phyloP scores from a whole-genome alignment of 1,284 basidiomycete genomes.

The Earliella scabrosa region DNA sequence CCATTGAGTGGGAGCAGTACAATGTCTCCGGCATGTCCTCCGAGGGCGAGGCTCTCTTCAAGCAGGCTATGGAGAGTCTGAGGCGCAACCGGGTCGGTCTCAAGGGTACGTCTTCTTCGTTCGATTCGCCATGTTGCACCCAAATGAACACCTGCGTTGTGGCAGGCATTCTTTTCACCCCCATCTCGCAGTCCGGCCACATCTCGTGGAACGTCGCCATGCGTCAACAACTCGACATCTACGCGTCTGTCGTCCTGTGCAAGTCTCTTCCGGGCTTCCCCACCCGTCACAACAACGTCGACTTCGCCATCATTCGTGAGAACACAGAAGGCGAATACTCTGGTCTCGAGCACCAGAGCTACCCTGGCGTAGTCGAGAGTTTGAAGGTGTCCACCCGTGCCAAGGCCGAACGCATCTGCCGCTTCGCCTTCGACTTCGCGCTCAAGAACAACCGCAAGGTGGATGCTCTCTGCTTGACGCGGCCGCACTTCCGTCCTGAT shows the following conservation, averaged over 20 bases:
- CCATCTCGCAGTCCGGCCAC: conserved; percentile 94
- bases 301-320: conserved; percentile 99
- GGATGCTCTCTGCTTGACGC: conserved; percentile 24
- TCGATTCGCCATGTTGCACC: background rate
- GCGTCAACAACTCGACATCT: conserved; percentile 99
- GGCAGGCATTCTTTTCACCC: conserved; percentile 96
- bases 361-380: conserved; percentile 98
- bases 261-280: conserved; percentile 98
- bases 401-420: conserved; percentile 96
- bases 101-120: conserved; percentile 73
- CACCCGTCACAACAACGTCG: conserved; percentile 95
- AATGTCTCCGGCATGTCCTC: conserved; percentile 97
- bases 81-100: conserved; percentile 98
- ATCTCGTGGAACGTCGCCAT: conserved; percentile 99
- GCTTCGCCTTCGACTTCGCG: conserved; percentile 99
- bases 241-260: conserved; percentile 98
- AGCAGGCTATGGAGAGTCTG: conserved; percentile 95
- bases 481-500: background rate
- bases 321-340: conserved; percentile 99
- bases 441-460: conserved; percentile 98
- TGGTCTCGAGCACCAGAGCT: conserved; percentile 97
- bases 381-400: conserved; percentile 96
- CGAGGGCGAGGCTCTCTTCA: conserved; percentile 93
- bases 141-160: conserved; percentile 2
- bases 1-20: conserved; percentile 99